A percentile compares a stretch with the other conserved stretches of the same genome.
Evolutionary conservation across 2,329 filamentous ascomycete species (phyloP).

Genomic region (Ophiostoma sp.): DNA sequence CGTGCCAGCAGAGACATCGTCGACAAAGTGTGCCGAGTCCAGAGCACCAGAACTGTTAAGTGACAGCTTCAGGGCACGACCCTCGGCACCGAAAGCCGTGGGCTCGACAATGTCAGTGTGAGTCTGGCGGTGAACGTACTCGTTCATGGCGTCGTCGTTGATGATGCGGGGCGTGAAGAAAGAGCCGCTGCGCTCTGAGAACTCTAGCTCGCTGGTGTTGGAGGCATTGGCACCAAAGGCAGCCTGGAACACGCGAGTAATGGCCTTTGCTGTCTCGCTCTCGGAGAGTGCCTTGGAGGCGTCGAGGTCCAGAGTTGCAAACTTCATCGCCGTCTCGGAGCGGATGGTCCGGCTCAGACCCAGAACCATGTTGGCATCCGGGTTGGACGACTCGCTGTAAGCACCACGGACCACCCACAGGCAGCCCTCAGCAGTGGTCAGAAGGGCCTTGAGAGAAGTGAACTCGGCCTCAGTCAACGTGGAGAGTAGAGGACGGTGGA

Average conservation of each 20-base stretch:
- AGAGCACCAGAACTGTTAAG: conserved; percentile 43
- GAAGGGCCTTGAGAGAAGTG: conserved; percentile 39
- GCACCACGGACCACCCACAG: conserved; percentile 46
- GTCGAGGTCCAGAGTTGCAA: conserved; percentile 50
- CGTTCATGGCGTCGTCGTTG: conserved; percentile 45
- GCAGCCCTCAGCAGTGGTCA: conserved; percentile 40
- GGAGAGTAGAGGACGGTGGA: conserved; percentile 47
- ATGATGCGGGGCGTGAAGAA: conserved; percentile 45
- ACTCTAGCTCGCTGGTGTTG: conserved; percentile 44
- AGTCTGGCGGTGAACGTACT: conserved; percentile 46
- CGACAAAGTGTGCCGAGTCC: conserved; percentile 44
- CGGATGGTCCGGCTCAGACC: conserved; percentile 49
- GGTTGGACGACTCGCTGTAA: conserved; percentile 40
- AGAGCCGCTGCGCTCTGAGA: conserved; percentile 42
- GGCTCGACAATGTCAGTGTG: conserved; percentile 42
- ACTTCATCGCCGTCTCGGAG: conserved; percentile 47
- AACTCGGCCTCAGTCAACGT: conserved; percentile 44
- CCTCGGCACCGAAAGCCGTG: conserved; percentile 43
- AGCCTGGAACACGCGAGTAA: conserved; percentile 40
- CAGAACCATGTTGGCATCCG: conserved; percentile 46
- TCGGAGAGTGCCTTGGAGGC: conserved; percentile 33
- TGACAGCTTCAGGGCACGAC: conserved; percentile 40
- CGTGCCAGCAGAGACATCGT: conserved; percentile 36
- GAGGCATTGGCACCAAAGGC: conserved; percentile 40
- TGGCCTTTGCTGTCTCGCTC: conserved; percentile 31